Evolutionary conservation across 2,329 filamentous ascomycete species (phyloP).

Genomic region (Cytospora piceicola): DNA sequence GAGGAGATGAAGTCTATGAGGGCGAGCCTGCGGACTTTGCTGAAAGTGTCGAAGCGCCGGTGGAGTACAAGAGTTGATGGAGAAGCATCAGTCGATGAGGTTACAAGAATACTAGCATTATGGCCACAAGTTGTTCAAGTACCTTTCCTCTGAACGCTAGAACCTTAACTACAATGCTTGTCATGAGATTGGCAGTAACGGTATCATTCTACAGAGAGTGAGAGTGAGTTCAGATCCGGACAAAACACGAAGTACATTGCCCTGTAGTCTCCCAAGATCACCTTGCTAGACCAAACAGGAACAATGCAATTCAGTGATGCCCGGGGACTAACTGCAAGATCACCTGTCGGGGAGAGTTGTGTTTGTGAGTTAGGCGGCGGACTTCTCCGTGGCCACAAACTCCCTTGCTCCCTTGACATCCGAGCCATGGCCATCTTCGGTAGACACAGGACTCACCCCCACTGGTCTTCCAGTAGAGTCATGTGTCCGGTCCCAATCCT

Average conservation of each 20-base stretch:
- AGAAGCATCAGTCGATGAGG: neutral
- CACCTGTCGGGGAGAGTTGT: neutral
- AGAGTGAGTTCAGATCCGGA: neutral
- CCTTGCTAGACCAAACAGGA: too few relatives aligned
- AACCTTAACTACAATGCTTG: neutral
- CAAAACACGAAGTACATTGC: neutral
- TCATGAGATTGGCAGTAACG: neutral
- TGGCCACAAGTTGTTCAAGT: neutral
- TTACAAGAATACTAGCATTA: neutral
- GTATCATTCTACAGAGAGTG: neutral
- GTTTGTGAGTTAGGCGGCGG: neutral
- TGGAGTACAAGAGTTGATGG: conserved; percentile 18
- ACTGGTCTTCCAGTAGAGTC: conserved; percentile 34
- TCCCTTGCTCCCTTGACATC: neutral
- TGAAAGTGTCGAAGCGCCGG: conserved; percentile 10
- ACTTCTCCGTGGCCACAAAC: neutral
- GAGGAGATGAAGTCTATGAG: conserved; percentile 13
- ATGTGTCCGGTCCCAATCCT: conserved; percentile 47
- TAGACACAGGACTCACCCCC: neutral
- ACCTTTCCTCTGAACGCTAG: neutral
- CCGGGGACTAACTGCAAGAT: neutral
- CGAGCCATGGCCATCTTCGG: neutral
- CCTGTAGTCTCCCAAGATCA: neutral
- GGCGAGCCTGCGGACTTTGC: conserved; percentile 9
- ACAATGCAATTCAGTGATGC: neutral